Conservation (phyloP, 108 stramenopile species). For the Conticribra guillardii region DNA sequence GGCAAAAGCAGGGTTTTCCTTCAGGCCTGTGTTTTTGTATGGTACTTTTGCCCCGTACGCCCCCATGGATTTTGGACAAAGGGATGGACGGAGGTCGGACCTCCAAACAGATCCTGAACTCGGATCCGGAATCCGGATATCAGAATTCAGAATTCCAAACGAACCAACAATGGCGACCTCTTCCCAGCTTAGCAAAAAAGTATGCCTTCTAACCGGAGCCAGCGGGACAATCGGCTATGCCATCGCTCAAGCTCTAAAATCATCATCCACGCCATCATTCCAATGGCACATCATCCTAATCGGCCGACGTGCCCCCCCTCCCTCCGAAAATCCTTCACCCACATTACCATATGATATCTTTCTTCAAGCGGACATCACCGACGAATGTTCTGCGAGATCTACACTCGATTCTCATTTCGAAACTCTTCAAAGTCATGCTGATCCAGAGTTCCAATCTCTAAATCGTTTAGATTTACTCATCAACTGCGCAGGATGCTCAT, state of each 20-base stretch:
- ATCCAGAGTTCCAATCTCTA: slow-evolving; percentile 17
- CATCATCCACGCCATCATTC: slow-evolving; percentile 10
- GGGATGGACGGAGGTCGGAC: too few relatives aligned
- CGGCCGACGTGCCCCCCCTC: slow-evolving; percentile 38
- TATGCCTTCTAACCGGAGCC: slow-evolving; percentile 44
- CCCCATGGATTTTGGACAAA: too few relatives aligned
- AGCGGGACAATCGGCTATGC: slow-evolving; percentile 44
- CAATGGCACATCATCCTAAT: slow-evolving; percentile 42
- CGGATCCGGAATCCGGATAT: too few relatives aligned
- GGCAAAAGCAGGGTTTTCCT: too few relatives aligned
- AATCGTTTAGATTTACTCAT: slow-evolving; percentile 40
- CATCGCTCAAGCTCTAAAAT: slow-evolving; percentile 34
- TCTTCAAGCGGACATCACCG: slow-evolving; percentile 28
- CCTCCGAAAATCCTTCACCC: slow-evolving; percentile 1
- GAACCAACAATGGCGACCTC: not conserved
- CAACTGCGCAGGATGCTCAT: slow-evolving; percentile 45
- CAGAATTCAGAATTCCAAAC: too few relatives aligned
- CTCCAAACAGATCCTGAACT: too few relatives aligned
- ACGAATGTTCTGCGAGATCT: slow-evolving; percentile 27
- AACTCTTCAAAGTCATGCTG: slow-evolving; percentile 22
- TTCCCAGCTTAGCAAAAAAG: slow-evolving; percentile 10
- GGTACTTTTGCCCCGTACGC: too few relatives aligned
- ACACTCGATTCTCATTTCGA: slow-evolving; percentile 40
- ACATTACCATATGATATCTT: slow-evolving; percentile 27
- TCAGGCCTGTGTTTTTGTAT: too few relatives aligned